A percentile compares a stretch with the other conserved stretches of the same genome.
These are phyloP conservation scores for Entonaema liquescens DNA, from an alignment of 495 filamentous ascomycete species.

Conservation along the genomic window DNA sequence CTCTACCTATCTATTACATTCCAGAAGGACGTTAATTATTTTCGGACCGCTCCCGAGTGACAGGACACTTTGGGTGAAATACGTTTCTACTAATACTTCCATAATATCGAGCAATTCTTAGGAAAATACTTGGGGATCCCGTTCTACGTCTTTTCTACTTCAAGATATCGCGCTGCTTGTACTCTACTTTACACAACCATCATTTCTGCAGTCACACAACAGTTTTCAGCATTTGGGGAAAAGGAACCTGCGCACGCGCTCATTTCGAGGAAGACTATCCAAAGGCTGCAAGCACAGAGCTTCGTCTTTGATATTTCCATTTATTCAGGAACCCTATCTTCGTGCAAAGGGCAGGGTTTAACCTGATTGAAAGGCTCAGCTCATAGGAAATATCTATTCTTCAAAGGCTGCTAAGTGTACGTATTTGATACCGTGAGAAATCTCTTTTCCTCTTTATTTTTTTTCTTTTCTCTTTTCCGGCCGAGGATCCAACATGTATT, in stretches of 20 bases:
- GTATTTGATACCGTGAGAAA: conserved; percentile 52
- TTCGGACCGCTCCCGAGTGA: neutral
- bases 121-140: conserved; percentile 11
- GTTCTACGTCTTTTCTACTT: conserved; percentile 31
- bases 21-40: conserved; percentile 4
- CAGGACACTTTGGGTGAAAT: conserved; percentile 1
- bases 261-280: conserved; percentile 33
- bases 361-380: conserved; percentile 23
- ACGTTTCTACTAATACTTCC: conserved; percentile 25
- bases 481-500: conserved; percentile 40
- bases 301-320: conserved; percentile 57
- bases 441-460: conserved; percentile 45
- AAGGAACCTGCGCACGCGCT: conserved; percentile 25
- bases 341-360: conserved; percentile 19
- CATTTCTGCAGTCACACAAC: conserved; percentile 24
- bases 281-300: conserved; percentile 60
- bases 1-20: neutral
- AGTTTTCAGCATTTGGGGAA: conserved; percentile 19
- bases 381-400: conserved; percentile 19
- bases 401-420: conserved; percentile 53
- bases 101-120: conserved; percentile 22
- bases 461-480: conserved; percentile 10
- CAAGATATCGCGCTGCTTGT: conserved; percentile 27
- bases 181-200: conserved; percentile 26
- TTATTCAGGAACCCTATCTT: conserved; percentile 34